phyloP scores from a whole-genome alignment of 805 yeast genomes.

The Candida koratica region DNA sequence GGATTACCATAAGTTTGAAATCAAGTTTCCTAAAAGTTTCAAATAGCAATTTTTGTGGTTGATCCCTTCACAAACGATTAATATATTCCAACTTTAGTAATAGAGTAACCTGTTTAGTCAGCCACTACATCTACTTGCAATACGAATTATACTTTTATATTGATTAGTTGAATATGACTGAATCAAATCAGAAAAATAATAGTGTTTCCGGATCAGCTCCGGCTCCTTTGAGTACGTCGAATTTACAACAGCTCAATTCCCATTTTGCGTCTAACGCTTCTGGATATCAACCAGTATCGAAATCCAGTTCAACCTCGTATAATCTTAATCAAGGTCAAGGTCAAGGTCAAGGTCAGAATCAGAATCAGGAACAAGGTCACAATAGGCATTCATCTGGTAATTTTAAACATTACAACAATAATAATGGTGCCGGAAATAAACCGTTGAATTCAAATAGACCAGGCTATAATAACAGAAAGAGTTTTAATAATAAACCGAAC shows the following conservation, averaged over 20 bases:
- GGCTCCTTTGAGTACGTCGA: constrained; percentile 14
- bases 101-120: too few relatives aligned
- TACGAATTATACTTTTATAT: too few relatives aligned
- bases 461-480: constrained; percentile 13
- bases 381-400: constrained; percentile 5
- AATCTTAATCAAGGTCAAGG: constrained; percentile 3
- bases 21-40: constrained; percentile 5
- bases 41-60: constrained; percentile 1
- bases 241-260: constrained; percentile 16
- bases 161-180: constrained; percentile 7
- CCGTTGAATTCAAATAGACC: constrained; percentile 7
- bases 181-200: constrained; percentile 2
- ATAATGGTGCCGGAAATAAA: constrained; percentile 10
- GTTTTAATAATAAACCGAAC: constrained; percentile 17
- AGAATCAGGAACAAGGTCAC: constrained; percentile 3
- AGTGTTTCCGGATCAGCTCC: constrained; percentile 8
- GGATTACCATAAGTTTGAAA: not conserved
- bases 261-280: constrained; percentile 5
- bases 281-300: constrained; percentile 2
- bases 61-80: constrained; percentile 1
- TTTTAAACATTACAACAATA: constrained; percentile 14
- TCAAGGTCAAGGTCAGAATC: constrained; percentile 3
- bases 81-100: not conserved
- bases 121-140: too few relatives aligned
- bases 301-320: not conserved